Percentiles rank a stretch among this genome's conserved stretches.
Conservation (phyloP, 352 stramenopile species). For the Phytophthora europaea region DNA sequence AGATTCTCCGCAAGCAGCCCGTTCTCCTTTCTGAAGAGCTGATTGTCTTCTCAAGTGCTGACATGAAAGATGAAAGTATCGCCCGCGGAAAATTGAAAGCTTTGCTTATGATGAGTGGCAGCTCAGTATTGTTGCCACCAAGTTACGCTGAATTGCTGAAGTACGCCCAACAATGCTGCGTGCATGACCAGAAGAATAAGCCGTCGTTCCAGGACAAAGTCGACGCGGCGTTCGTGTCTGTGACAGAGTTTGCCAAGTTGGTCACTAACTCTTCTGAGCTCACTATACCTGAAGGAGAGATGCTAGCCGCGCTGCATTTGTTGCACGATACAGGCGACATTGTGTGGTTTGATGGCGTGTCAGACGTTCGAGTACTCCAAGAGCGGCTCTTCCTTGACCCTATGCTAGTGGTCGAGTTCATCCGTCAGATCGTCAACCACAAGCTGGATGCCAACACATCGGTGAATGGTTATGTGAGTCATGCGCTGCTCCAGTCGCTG, state of each 20-base stretch:
- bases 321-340: constrained; percentile 20
- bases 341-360: constrained; percentile 23
- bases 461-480: background rate
- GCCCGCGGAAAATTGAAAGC: constrained; percentile 27
- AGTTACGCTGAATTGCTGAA: constrained; percentile 12
- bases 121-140: constrained; percentile 12
- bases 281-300: background rate
- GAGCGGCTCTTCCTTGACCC: constrained; percentile 12
- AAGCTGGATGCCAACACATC: background rate
- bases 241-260: background rate
- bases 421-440: constrained; percentile 24
- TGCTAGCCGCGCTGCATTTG: constrained; percentile 12
- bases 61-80: constrained; percentile 7
- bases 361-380: background rate
- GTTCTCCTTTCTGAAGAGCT: constrained; percentile 12
- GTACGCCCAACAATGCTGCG: background rate
- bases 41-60: constrained; percentile 16
- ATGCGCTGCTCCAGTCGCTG: constrained; percentile 4
- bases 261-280: background rate
- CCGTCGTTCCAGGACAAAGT: constrained; percentile 7
- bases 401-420: constrained; percentile 20
- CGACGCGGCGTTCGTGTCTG: constrained; percentile 4
- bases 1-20: constrained; percentile 24
- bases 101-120: constrained; percentile 36
- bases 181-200: constrained; percentile 7